Percentiles rank a stretch among this genome's conserved stretches.
These are phyloP conservation scores for Volvox reticuliferus DNA, from an alignment of 139 green algal genomes.

Conservation along the genomic window DNA sequence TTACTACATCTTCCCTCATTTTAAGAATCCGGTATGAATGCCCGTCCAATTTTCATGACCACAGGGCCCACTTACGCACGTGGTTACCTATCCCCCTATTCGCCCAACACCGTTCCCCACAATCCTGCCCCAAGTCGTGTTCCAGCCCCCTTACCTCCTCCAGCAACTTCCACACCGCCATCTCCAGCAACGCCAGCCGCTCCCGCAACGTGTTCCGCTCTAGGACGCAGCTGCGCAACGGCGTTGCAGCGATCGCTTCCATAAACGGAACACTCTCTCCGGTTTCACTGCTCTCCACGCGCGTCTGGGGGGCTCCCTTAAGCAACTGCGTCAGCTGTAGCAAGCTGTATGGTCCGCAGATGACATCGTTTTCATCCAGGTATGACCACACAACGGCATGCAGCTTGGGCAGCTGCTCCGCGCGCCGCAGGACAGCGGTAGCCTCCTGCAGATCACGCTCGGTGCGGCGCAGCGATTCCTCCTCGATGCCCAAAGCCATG, in stretches of 20 bases:
- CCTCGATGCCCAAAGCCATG: background rate
- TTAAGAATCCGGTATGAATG: no score
- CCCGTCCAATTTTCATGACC: no score
- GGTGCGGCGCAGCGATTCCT: background rate
- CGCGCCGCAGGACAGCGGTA: background rate
- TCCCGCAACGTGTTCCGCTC: background rate
- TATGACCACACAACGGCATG: background rate
- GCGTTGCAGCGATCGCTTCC: conserved; percentile 24
- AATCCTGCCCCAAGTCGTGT: no score
- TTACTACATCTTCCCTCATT: no score
- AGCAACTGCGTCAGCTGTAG: conserved; percentile 10
- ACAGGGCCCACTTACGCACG: no score
- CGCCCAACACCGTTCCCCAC: no score
- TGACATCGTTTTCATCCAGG: conserved; percentile 40
- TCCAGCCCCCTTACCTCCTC: background rate
- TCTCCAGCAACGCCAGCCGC: background rate
- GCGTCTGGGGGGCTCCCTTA: conserved; percentile 4
- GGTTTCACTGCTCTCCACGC: conserved; percentile 24
- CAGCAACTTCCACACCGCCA: background rate
- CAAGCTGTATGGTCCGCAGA: conserved; percentile 44
- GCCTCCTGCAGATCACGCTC: conserved; percentile 23
- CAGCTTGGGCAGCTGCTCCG: conserved; percentile 28
- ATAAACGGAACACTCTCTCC: conserved; percentile 23
- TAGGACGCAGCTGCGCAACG: background rate
- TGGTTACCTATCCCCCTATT: no score